Evolutionary conservation across 768 basidiomycete species (phyloP), one percentile per base, ranked within the genome.

Genomic region (Tephrocybe sp.): DNA sequence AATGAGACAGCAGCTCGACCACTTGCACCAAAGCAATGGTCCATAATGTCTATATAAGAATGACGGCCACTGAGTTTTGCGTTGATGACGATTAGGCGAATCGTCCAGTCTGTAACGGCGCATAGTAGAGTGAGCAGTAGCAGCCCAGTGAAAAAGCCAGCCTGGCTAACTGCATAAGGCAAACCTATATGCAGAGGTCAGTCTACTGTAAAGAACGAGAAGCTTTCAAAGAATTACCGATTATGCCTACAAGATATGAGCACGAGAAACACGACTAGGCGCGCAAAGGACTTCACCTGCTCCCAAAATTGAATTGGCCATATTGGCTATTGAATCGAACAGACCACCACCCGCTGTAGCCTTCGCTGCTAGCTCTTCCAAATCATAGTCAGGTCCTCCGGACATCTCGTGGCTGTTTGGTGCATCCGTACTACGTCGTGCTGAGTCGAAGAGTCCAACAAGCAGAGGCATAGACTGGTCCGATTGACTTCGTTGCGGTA

Each of bases 281-380:
- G n/a, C 50, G 57, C 59, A 11, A 36, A 36, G 42, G 32, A 55
- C 44, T 74, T 72, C 68, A 82, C 93, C 94, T 63, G 95, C 95
- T 37, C 95, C 95, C 12, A 98, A 72, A 28, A 98, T 97, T 1
- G 91, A 93, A 65, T 98, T 98, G 18, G 93, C 90, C 96, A 97
- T 97, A 65, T 95, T 90, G 18, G 90, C 88, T 51, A 91, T 78
- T 7, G 90, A 92, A 62, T 90, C 85, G 1, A 92, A 9, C 73
- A 93, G 68, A 0, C 85, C 84, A 18, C 91, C 90, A 39, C 90
- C 88, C 0, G 84, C 79, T 33, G 69, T 75, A 39, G 75, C 73
- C 65, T 87, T 87, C 18, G 78, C 76, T 37, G 85, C 82, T 25
- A 95, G 69, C 54, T 86, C 85, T 51, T 94, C 81, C 62, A 94